Base-by-base conservation (phyloP, 345 rosid species). In the Raphanus raphanistrum region DNA sequence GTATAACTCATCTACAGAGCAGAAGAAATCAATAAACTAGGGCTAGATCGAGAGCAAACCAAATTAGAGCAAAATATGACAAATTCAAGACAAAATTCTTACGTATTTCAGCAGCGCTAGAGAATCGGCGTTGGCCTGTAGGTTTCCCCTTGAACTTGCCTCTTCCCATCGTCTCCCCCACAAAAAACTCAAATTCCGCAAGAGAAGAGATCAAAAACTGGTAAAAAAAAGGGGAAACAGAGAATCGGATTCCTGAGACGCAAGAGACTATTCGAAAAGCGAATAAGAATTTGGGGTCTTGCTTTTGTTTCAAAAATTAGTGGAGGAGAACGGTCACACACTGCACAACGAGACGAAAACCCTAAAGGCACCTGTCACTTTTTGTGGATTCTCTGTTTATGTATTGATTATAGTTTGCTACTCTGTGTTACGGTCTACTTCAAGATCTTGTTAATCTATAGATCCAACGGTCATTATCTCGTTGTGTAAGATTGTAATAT, bases 141-240 rank as follows among this genome's bases (percentile, higher is more conserved):
- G 91, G 93, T 75, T 89, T 89, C 29, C 90, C 93, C 87, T 89
- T 89, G 80, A 86, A 89, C 82, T 87, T 89, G 70, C 91, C 93
- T 84, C 91, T 86, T 70, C 88, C 91, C 91, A 87, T 89, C 33
- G 76, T 66, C 17, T 2, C 68, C 11, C 29, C 29, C 25, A n/a
- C 9, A 3, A 12, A 67, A 43, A 59, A 11, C 64, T 25, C 68
- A 71, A 72, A 32, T 9, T 58, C 15, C 67, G 11, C 45, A 38
- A 31, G 43, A 64, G 36, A 77, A 28, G 50, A 64, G 25, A 63
- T 27, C 1, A 57, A 64, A 54, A 45, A 38, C 10, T 2, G 27
- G 55, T 48, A 4, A 13, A 48, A 48, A 32, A 50, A 6, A 25
- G 5, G 7, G 43, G 15, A 25, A 48, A 10, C 32, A 25, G 0